Evolutionary conservation across 805 yeast species (phyloP), one percentile per base, ranked within the genome.

Genomic region (Yamadazyma takamatsuzukensis): DNA sequence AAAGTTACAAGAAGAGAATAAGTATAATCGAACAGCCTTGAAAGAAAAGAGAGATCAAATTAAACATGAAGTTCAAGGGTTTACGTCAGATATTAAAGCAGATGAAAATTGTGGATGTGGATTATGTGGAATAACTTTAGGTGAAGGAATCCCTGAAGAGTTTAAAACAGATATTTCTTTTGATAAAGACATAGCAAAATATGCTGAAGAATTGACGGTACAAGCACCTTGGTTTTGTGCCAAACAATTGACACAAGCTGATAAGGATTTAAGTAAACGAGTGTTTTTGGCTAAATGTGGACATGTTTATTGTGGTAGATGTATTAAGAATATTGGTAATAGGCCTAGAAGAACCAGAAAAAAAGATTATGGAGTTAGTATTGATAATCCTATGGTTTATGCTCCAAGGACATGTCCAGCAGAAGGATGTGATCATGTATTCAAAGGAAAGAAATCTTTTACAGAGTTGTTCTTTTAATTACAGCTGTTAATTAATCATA

Each of bases 301-400:
- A 0, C 96, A 87, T 60, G 72, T 79, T 0, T 87, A 76, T 53
- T 87, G 96, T 56, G 96, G 96, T 1, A 58, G 90, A 25, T 87
- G 96, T 58, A 83, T 82, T 15, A 75, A 75, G 43, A 72, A 78
- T 45, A 76, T 82, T n/a, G 72, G 71, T 12, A 68, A 72, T 45
- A 48, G 69, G 32, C 61, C 64, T n/a, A 30, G 48, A 17, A 34
- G 37, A 25, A 46, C 44, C 25, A 48, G 32, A 41, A 47, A 45
- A 15, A 39, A 37, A 25, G 48, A 44, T n/a, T 30, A 30, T 14
- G 40, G 31, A 21, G 27, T 49, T 22, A 40, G 48, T 4, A 62
- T 64, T 9, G 45, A 45, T 6, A 63, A 64, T 32, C 71, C 72
- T 4, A 44, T 39, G 18, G 37, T 62, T 21, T 72, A 63, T 41